phyloP scores from a whole-genome alignment of 2,329 filamentous ascomycete species.

The Aulographum hederae region DNA sequence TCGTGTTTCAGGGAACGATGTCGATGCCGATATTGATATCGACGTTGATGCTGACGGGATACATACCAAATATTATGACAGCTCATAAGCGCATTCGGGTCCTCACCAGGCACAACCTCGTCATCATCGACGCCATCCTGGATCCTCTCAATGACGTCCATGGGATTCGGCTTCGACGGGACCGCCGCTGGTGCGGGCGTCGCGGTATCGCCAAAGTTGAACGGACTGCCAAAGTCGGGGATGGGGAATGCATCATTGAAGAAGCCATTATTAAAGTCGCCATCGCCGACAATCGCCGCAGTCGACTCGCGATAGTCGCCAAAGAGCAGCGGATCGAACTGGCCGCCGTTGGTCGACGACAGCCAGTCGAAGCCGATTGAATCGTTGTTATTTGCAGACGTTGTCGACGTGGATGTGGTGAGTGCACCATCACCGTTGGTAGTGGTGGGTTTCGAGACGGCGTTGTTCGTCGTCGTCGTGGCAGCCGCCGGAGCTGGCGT shows the following conservation, averaged over 20 bases:
- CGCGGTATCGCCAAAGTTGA: conserved; percentile 32
- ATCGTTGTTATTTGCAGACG: not conserved
- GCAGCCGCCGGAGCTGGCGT: conserved; percentile 16
- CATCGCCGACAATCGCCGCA: conserved; percentile 53
- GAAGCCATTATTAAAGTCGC: conserved; percentile 50
- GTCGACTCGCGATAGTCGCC: conserved; percentile 84
- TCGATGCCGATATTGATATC: not conserved
- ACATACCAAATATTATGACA: conserved; percentile 90
- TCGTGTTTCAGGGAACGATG: not conserved
- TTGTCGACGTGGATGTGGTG: not conserved
- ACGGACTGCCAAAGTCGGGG: conserved; percentile 62
- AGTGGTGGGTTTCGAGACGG: conserved; percentile 12
- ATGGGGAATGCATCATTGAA: conserved; percentile 62
- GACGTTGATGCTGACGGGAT: no score
- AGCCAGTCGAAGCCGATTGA: conserved; percentile 52
- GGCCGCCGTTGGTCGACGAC: conserved; percentile 61
- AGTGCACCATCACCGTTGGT: no score
- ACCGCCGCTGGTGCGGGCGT: conserved; percentile 10
- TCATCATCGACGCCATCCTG: conserved; percentile 52
- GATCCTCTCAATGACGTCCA: conserved; percentile 59
- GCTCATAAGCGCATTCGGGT: conserved; percentile 48
- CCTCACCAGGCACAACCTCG: conserved; percentile 38
- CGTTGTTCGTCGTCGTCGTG: conserved; percentile 9
- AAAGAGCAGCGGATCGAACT: conserved; percentile 84
- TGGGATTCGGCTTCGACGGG: conserved; percentile 46